phyloP scores from a whole-genome alignment of 2,329 filamentous ascomycete genomes.

The Fusarium sp. region DNA sequence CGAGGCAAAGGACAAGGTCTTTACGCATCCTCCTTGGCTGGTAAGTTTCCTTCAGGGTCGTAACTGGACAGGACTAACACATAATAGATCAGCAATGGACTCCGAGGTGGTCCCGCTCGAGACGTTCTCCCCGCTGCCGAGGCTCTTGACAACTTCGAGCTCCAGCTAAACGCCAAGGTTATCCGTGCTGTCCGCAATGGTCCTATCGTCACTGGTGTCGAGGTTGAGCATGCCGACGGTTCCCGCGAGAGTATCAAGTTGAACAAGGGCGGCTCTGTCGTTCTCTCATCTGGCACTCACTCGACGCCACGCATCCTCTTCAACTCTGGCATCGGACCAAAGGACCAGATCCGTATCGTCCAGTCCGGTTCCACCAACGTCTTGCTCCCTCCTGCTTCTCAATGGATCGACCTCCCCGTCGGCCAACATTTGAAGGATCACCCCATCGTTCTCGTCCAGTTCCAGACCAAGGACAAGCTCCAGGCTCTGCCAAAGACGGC shows the following conservation, averaged over 20 bases:
- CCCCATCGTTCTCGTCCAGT: conserved; percentile 50
- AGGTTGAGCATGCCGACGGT: conserved; percentile 66
- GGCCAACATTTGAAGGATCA: conserved; percentile 68
- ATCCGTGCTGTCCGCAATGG: conserved; percentile 72
- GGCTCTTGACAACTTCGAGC: conserved; percentile 69
- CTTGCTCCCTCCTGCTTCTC: conserved; percentile 59
- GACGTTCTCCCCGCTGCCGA: conserved; percentile 74
- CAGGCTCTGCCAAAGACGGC: conserved; percentile 35
- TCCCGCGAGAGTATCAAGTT: conserved; percentile 69
- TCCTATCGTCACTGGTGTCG: conserved; percentile 71
- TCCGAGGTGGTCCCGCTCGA: conserved; percentile 74
- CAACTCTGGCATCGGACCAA: conserved; percentile 69
- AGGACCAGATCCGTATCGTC: conserved; percentile 64
- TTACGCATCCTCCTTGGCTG: conserved; percentile 71
- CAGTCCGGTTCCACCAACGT: conserved; percentile 58
- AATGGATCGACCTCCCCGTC: conserved; percentile 70
- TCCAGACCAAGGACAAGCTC: conserved; percentile 45
- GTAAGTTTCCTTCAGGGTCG: conserved; percentile 9
- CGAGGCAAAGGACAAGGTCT: conserved; percentile 72
- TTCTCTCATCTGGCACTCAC: conserved; percentile 74
- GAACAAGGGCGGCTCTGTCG: conserved; percentile 69
- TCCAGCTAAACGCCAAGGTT: conserved; percentile 73
- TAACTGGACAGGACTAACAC: neutral
- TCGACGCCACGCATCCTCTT: conserved; percentile 74
- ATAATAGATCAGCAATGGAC: conserved; percentile 68